Conservation (phyloP, 2,329 filamentous ascomycete species). For the Trichoderma oligosporum region DNA sequence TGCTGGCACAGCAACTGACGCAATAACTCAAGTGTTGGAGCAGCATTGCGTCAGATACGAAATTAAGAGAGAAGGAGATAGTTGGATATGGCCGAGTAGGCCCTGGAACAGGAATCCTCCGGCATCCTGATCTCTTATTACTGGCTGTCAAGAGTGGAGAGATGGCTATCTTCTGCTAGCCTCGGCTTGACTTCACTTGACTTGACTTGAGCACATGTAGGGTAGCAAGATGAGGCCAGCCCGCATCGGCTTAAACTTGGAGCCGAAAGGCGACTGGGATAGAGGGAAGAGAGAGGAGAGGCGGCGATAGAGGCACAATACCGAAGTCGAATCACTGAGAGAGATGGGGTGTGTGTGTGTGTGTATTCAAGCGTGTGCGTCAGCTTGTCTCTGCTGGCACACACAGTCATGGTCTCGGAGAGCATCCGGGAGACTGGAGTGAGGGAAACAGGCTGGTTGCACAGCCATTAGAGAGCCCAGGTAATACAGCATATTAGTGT, state of each 20-base stretch:
- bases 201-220: too few species aligned
- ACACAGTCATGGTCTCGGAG: constrained; percentile 10
- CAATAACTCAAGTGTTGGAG: background rate
- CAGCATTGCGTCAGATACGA: background rate
- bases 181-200: background rate
- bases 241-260: background rate
- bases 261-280: background rate
- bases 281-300: background rate
- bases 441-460: constrained; percentile 4
- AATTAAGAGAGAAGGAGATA: background rate
- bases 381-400: constrained; percentile 17
- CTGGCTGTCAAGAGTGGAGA: background rate
- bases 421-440: constrained; percentile 7
- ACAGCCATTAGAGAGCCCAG: background rate
- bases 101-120: background rate
- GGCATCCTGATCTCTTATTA: background rate
- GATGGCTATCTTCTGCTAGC: background rate
- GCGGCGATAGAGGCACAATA: too few species aligned
- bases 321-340: background rate
- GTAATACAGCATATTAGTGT: constrained; percentile 8
- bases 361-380: background rate
- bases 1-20: background rate
- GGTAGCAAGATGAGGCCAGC: too few species aligned
- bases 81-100: background rate
- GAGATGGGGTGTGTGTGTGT: background rate